Evolutionary conservation across 2,329 filamentous ascomycete species (phyloP).

Genomic region (Pseudogymnoascus sp.): DNA sequence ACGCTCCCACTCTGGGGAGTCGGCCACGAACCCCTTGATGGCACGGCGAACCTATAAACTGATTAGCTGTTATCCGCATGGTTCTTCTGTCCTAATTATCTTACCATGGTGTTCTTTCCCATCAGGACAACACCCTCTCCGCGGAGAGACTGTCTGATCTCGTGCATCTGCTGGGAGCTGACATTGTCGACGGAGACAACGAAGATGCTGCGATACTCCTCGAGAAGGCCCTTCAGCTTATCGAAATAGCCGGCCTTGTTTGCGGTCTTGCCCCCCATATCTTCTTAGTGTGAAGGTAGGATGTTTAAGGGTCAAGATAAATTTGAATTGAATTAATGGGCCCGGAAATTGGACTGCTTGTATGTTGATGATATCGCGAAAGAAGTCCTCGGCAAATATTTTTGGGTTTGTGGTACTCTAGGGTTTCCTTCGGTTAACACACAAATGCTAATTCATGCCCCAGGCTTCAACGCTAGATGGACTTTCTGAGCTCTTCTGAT

Average conservation of each 20-base stretch:
- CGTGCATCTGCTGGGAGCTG: constrained; percentile 99
- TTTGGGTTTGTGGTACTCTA: constrained; percentile 6
- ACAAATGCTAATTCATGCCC: not conserved
- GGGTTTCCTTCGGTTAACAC: constrained; percentile 6
- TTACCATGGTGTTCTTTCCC: constrained; percentile 99
- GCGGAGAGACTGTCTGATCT: constrained; percentile 90
- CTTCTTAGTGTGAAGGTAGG: constrained; percentile 95
- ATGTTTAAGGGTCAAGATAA: constrained; percentile 81
- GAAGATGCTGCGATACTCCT: constrained; percentile 97
- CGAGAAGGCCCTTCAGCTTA: constrained; percentile 96
- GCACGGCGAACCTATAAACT: constrained; percentile 74
- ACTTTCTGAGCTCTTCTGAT: not conserved
- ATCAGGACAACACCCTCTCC: constrained; percentile 92
- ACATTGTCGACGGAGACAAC: constrained; percentile 99
- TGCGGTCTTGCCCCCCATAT: constrained; percentile 94
- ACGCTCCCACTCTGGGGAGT: constrained; percentile 95
- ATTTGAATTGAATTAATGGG: constrained; percentile 15
- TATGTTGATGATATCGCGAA: constrained; percentile 10
- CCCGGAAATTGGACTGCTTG: constrained; percentile 13
- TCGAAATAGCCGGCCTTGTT: constrained; percentile 98
- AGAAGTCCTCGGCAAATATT: constrained; percentile 8
- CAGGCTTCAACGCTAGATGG: not conserved
- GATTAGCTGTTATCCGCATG: not conserved
- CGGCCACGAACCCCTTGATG: constrained; percentile 84
- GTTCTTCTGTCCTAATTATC: constrained; percentile 19